phyloP scores from a whole-genome alignment of 495 filamentous ascomycete genomes.

The Sphaerosporella brunnea region DNA sequence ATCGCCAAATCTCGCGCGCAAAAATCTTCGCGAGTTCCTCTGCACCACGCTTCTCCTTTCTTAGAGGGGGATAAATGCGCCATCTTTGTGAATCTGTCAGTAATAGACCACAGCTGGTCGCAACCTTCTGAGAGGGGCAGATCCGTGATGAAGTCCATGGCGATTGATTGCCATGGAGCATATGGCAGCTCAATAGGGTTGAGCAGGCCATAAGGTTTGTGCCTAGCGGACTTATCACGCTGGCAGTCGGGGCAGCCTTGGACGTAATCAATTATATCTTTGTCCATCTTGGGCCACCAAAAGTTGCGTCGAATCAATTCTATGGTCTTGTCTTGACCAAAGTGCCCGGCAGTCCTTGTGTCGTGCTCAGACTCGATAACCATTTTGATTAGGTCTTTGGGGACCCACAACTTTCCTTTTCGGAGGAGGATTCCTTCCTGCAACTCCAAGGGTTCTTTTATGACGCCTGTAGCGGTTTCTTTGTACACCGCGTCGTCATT shows the following conservation, averaged over 20 bases:
- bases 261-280: neutral
- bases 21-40: neutral
- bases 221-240: neutral
- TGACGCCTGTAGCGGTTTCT: neutral
- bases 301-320: slow-evolving; percentile 3
- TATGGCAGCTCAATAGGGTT: slow-evolving; percentile 1
- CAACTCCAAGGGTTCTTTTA: neutral
- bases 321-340: slow-evolving; percentile 7
- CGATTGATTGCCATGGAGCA: slow-evolving; percentile 1
- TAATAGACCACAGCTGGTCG: slow-evolving; percentile 4
- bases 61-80: slow-evolving; percentile 8
- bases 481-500: neutral
- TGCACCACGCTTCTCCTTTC: neutral
- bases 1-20: neutral
- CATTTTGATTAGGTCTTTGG: neutral
- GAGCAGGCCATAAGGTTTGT: slow-evolving; percentile 2
- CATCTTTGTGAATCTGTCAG: slow-evolving; percentile 13
- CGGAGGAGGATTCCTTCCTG: neutral
- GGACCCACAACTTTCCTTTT: neutral
- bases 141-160: slow-evolving; percentile 12
- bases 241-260: neutral
- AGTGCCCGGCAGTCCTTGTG: slow-evolving; percentile 2
- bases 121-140: slow-evolving; percentile 1
- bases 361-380: slow-evolving; percentile 7
- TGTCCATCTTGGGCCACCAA: neutral